Conservation (phyloP, 2,329 filamentous ascomycete genomes). For the Calonectria montana region DNA sequence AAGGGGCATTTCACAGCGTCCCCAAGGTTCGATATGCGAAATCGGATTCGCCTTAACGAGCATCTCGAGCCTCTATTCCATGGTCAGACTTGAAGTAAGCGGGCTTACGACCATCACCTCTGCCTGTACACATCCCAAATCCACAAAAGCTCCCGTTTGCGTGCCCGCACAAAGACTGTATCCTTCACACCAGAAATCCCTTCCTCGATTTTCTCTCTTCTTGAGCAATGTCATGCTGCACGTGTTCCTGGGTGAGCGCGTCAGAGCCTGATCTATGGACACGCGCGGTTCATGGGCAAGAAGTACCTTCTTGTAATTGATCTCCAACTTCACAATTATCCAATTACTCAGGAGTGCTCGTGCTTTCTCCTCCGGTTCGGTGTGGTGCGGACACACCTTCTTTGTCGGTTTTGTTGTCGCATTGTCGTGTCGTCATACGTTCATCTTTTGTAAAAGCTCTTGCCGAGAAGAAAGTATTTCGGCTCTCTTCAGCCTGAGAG, state of each 20-base stretch:
- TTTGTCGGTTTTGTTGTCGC: background rate
- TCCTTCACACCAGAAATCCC: no score
- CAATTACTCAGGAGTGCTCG: background rate
- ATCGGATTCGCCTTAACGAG: background rate
- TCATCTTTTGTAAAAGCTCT: background rate
- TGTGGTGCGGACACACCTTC: background rate
- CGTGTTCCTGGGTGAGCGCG: background rate
- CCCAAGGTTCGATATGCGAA: no score
- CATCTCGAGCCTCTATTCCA: background rate
- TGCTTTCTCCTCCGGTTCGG: background rate
- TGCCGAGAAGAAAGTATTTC: background rate
- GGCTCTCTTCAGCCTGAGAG: background rate
- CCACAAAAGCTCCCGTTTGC: no score
- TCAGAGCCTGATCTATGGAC: background rate
- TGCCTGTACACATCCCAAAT: background rate
- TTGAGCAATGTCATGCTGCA: background rate
- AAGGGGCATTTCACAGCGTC: no score
- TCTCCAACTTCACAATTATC: background rate
- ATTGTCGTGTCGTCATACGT: background rate
- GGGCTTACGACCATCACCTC: background rate
- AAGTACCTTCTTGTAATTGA: background rate
- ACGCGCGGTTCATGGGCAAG: background rate
- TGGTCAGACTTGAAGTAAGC: background rate
- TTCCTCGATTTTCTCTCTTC: no score
- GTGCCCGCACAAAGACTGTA: no score